Evolutionary conservation across 1,139 yeast species (phyloP).

Genomic region (Yamadazyma trypodendri): DNA sequence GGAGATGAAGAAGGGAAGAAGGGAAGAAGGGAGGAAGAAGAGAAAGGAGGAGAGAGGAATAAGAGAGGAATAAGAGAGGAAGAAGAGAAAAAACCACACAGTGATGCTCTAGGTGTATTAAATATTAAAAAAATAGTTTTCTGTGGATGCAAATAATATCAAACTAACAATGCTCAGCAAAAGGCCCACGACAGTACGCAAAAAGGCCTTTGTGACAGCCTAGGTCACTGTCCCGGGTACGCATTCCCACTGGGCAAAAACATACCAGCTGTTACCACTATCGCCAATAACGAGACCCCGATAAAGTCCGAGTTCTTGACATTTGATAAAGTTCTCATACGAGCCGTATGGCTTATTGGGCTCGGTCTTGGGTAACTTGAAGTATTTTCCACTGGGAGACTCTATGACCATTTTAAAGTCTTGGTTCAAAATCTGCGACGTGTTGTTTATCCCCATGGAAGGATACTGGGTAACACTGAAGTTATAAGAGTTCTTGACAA

Average conservation of each 20-base stretch:
- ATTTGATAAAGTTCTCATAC: slow-evolving; percentile 57
- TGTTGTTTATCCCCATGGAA: slow-evolving; percentile 47
- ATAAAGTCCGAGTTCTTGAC: slow-evolving; percentile 78
- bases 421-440: slow-evolving; percentile 36
- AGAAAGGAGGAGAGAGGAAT: neutral
- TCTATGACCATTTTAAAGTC: slow-evolving; percentile 67
- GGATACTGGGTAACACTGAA: slow-evolving; percentile 70
- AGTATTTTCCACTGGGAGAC: slow-evolving; percentile 80
- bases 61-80: neutral
- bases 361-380: slow-evolving; percentile 54
- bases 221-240: slow-evolving; percentile 20
- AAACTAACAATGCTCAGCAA: too few species aligned
- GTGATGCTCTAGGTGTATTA: neutral
- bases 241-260: slow-evolving; percentile 90
- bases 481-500: slow-evolving; percentile 56
- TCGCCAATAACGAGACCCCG: slow-evolving; percentile 80
- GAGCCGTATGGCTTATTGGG: slow-evolving; percentile 46
- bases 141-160: too few species aligned
- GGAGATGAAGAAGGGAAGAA: neutral
- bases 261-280: slow-evolving; percentile 81
- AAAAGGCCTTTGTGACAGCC: neutral
- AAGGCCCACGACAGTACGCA: neutral
- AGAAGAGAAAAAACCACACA: neutral
- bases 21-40: neutral
- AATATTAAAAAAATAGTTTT: neutral